Base-by-base conservation (phyloP, 768 basidiomycete species). In the Lyophyllum semitale region DNA sequence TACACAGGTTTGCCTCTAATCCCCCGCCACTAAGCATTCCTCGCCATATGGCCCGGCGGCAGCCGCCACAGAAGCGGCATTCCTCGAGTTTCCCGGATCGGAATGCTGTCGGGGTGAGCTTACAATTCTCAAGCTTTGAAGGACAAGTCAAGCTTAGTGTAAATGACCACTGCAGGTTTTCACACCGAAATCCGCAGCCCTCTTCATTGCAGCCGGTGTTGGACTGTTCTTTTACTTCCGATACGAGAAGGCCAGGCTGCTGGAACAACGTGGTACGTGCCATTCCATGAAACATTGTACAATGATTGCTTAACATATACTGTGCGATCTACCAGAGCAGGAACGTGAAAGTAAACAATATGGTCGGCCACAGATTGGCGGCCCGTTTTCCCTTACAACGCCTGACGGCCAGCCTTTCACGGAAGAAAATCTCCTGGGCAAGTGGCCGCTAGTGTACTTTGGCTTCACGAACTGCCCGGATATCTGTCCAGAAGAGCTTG, bases 391-490 rank as follows among this genome's bases (percentile, higher is more conserved):
- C 4, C 77, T 98, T 46, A 82, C 77, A 4, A 83, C 85, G 7
- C 86, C 89, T 44, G 73, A 84, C 8, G 85, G 84, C 53, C 73
- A 80, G 51, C 70, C 82, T 0, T 98, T 94, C 73, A 89, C 93
- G 1, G 88, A 98, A 42, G 73, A 89, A 51, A 83, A 96, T 65
- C 75, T 98, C 43, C 71, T 89, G 23, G 95, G 95, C 32, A 90
- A 91, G 74, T 98, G 93, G 93, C 89, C 81, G n/a, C 73, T 93
- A 55, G 81, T 92, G 43, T 93, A 98, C 75, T 99, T 99, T 72
- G 97, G 97, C n/a, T 99, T 98, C 77, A 95, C 96, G 27, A 96
- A 99, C 71, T 99, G 97, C 72, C 96, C 97, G 6, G 97, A 99
- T 71, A 98, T 99, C 51, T 99, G 97, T 67, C 97, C 97, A 1